Evolutionary conservation across 495 filamentous ascomycete species (phyloP), one percentile per base, ranked within the genome.

Genomic region (Pseudomonodictys pantanalensis): DNA sequence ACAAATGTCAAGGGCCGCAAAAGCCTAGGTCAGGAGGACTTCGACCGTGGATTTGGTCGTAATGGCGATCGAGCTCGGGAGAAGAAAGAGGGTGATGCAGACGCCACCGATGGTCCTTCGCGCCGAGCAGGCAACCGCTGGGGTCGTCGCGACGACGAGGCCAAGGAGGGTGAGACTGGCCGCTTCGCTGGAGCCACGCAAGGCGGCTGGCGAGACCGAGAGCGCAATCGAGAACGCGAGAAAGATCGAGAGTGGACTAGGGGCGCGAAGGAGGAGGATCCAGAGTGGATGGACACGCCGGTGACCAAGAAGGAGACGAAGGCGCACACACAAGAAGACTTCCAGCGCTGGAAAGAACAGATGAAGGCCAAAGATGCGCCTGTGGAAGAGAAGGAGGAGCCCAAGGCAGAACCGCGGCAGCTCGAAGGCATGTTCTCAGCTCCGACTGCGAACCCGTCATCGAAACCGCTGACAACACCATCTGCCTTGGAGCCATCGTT

Each of bases 291-390:
- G 70, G 74, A 73, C 38, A 56, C 67, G n/a, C 42, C 60, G 0
- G 61, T 29, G 8, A 56, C 33, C 2, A 65, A 69, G 18, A 65
- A 70, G 24, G 70, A 79, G 42, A 83, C 78, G 52, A 75, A 84
- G 54, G 83, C 78, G 17, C 89, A 88, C 68, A 95, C 88, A 9
- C 86, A 88, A 68, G 91, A 95, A 67, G 91, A 97, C 53, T 97
- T 98, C 71, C 87, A 96, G 73, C 87, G 86, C 58, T 98, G 95
- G 84, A 96, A 97, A 75, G 89, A 93, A 63, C 78, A 76, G 47
- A 95, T 95, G 92, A 96, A 92, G 71, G 84, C 86, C 25, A 74
- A 71, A 48, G 73, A 73, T 66, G 49, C 63, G 64, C 68, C 68
- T 69, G 71, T 55, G 4, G 80, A 73, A 33, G 80, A 83, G 58